These are phyloP conservation scores for Puccinia polysora DNA, from an alignment of 1,284 basidiomycete species.

Conservation along the genomic window DNA sequence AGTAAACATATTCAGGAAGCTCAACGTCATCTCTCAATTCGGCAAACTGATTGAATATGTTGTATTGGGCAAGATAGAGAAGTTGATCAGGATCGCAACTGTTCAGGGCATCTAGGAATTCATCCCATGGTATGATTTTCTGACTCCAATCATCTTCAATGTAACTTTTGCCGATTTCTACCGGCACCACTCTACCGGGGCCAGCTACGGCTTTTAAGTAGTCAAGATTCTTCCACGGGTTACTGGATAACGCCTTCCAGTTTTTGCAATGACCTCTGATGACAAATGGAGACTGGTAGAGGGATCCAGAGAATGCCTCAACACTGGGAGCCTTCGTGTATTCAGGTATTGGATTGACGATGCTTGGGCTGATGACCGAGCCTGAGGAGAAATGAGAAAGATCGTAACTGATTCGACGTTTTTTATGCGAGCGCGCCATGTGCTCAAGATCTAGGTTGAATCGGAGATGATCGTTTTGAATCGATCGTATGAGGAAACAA, in stretches of 20 bases:
- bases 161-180: slow-evolving; percentile 84
- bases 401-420: neutral
- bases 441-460: neutral
- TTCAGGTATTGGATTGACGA: slow-evolving; percentile 41
- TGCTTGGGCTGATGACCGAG: neutral
- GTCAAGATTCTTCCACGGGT: slow-evolving; percentile 63
- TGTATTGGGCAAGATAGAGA: slow-evolving; percentile 88
- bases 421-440: neutral
- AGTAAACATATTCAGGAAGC: slow-evolving; percentile 81
- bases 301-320: slow-evolving; percentile 57
- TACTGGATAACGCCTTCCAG: slow-evolving; percentile 67
- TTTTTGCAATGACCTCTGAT: slow-evolving; percentile 60
- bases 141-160: slow-evolving; percentile 76
- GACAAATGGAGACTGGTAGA: slow-evolving; percentile 65
- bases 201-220: slow-evolving; percentile 70
- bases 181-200: slow-evolving; percentile 75
- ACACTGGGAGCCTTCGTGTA: slow-evolving; percentile 60
- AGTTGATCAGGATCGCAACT: slow-evolving; percentile 47
- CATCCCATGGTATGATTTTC: slow-evolving; percentile 69
- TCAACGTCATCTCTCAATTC: slow-evolving; percentile 67
- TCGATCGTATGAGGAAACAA: slow-evolving; percentile 59
- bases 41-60: slow-evolving; percentile 79
- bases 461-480: slow-evolving; percentile 53
- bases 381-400: too few species aligned
- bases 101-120: slow-evolving; percentile 59